Base-by-base conservation (phyloP, 108 stramenopile species). In the Tribonema minus region DNA sequence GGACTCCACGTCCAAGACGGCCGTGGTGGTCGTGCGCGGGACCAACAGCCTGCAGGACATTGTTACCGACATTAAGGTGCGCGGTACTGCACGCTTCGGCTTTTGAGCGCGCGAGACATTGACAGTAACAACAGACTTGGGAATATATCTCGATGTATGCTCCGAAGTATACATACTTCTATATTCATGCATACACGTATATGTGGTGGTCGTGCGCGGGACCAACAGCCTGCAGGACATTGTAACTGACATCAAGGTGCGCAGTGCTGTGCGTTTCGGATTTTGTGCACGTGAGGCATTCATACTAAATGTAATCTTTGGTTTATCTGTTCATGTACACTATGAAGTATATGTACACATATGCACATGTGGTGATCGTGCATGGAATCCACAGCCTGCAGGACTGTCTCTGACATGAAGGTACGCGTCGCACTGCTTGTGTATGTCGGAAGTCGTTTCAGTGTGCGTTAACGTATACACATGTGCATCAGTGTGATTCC, bases 341-440 rank as follows among this genome's bases (percentile, higher is more conserved):
- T n/a, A n/a, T n/a, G n/a, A n/a, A n/a, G n/a, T n/a, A n/a, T n/a
- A n/a, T n/a, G n/a, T n/a, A n/a, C n/a, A 54, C 46, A 54, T 15
- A 54, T 9, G 46, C 46, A 54, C 15, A 9, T 15, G 59, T 59
- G 63, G 58, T 61, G 83, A 30, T 67, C 76, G 85, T 97, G 64
- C 86, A 94, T 34, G 96, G 96, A 2, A 95, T 94, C 3, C 88
- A 92, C 27, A 91, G 91, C 20, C 91, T 95, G 27, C 88, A 95
- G 38, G 96, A 97, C 85, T 25, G 90, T 95, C 5, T 94, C 94
- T n/a, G 96, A 97, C 85, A 92, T 97, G 70, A 91, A 92, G 33
- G 93, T 54, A 54, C n/a, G n/a, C n/a, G 20, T 9, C 20, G 46
- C 46, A 15, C 20, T 54, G 46, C 46, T 54, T 54, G n/a, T n/a